Evolutionary conservation across 2,329 filamentous ascomycete species (phyloP).

Genomic region (Dactylellina drechsleri): DNA sequence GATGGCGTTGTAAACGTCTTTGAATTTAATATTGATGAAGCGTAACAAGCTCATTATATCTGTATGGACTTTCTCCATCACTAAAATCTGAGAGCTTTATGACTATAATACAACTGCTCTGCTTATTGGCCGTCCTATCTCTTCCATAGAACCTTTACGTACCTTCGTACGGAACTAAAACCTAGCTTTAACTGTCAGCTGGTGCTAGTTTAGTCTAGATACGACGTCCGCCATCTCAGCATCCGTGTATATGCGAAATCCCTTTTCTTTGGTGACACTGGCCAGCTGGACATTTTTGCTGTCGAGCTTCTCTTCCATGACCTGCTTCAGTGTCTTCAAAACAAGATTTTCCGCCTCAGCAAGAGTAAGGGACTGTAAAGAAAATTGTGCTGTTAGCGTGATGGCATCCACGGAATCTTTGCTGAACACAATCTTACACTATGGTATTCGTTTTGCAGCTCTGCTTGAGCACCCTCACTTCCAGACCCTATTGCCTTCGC

Average conservation of each 20-base stretch:
- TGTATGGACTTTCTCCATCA: too few relatives aligned
- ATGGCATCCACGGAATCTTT: neutral
- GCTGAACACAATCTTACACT: constrained; percentile 67
- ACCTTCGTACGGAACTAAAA: too few relatives aligned
- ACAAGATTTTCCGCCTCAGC: constrained; percentile 93
- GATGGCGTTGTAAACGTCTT: constrained; percentile 89
- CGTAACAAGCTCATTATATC: too few relatives aligned
- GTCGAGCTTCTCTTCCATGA: constrained; percentile 99
- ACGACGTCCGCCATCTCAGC: constrained; percentile 96
- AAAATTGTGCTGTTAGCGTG: constrained; percentile 55
- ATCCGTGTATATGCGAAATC: constrained; percentile 98
- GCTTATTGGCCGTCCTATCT: neutral
- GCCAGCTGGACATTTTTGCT: constrained; percentile 98
- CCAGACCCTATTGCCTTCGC: constrained; percentile 98
- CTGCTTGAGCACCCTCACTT: constrained; percentile 95
- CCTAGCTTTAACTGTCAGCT: neutral
- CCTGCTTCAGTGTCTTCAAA: constrained; percentile 97
- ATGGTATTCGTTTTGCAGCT: constrained; percentile 98
- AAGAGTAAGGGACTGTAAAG: constrained; percentile 81
- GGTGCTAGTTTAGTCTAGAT: constrained; percentile 70
- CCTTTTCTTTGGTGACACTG: constrained; percentile 96
- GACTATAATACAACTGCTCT: too few relatives aligned
- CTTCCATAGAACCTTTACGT: neutral
- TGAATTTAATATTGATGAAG: constrained; percentile 65
- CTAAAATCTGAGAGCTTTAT: too few relatives aligned